Evolutionary conservation across 1,139 yeast species (phyloP).

Genomic region (Geotrichum aggregatum): DNA sequence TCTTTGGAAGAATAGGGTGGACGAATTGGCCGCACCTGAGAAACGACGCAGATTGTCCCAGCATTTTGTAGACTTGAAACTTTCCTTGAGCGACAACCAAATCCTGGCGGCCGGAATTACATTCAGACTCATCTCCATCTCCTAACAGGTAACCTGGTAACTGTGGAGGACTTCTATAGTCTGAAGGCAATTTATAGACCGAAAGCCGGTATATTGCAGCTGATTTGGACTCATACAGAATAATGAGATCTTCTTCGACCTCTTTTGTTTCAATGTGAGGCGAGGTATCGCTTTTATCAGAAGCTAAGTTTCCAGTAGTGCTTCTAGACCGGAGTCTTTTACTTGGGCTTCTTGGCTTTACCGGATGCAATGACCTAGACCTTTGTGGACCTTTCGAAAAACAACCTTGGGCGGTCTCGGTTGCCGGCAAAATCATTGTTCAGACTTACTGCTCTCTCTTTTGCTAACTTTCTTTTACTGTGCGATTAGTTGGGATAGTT

Average conservation of each 20-base stretch:
- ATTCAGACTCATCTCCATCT: not conserved
- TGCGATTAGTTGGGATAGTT: too few relatives aligned
- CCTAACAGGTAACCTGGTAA: conserved; percentile 7
- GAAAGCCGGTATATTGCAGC: conserved; percentile 17
- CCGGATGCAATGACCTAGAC: too few relatives aligned
- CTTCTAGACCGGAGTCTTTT: too few relatives aligned
- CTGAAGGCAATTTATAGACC: conserved; percentile 5
- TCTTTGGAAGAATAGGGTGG: conserved; percentile 62
- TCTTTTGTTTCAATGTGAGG: not conserved
- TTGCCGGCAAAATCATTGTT: too few relatives aligned
- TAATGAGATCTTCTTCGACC: conserved; percentile 26
- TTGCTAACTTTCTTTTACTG: too few relatives aligned
- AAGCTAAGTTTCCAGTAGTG: too few relatives aligned
- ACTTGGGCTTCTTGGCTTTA: too few relatives aligned
- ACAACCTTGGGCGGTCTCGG: too few relatives aligned
- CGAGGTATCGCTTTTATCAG: not conserved
- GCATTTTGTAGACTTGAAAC: conserved; percentile 61
- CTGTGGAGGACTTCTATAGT: conserved; percentile 16
- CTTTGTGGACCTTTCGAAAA: too few relatives aligned
- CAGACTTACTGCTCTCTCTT: too few relatives aligned
- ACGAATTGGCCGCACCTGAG: conserved; percentile 55
- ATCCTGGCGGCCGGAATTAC: not conserved
- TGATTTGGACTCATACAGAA: conserved; percentile 23
- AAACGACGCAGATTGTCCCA: conserved; percentile 60
- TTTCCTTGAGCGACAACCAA: conserved; percentile 44